Conservation (phyloP, 2,329 filamentous ascomycete species). For the Ophiostoma australiae region DNA sequence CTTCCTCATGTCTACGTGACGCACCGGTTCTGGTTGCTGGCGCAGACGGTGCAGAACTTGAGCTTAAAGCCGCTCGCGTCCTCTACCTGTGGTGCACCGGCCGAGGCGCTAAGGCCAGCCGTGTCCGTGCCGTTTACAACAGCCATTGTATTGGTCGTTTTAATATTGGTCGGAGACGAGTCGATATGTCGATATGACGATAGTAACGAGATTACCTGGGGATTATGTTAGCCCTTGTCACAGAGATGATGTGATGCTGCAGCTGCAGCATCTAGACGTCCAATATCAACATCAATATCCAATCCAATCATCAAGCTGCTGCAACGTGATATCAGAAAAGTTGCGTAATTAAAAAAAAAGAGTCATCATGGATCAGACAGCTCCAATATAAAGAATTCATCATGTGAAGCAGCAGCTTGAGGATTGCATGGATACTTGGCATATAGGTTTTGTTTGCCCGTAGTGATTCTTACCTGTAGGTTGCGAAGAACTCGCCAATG, state of each 20-base stretch:
- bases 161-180: not conserved
- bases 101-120: conserved; percentile 1
- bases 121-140: conserved; percentile 8
- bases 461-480: conserved; percentile 15
- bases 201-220: not conserved
- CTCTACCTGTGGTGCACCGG: conserved; percentile 43
- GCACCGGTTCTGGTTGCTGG: conserved; percentile 94
- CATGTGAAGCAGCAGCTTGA: conserved; percentile 31
- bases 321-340: conserved; percentile 28
- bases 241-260: not conserved
- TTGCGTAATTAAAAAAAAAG: conserved; percentile 39
- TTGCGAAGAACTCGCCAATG: not conserved
- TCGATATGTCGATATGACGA: not conserved
- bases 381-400: conserved; percentile 63
- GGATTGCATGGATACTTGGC: not conserved
- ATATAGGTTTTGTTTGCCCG: not conserved
- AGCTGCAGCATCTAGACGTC: not conserved
- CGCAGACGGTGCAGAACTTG: conserved; percentile 97
- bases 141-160: conserved; percentile 3
- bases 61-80: conserved; percentile 69
- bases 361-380: conserved; percentile 65
- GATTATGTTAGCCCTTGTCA: not conserved
- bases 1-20: conserved; percentile 28
- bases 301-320: conserved; percentile 14
- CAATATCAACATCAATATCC: not conserved